These are phyloP conservation scores for Eryngium alpinum DNA, from an alignment of 140 eudicot genomes.

Conservation along the genomic window DNA sequence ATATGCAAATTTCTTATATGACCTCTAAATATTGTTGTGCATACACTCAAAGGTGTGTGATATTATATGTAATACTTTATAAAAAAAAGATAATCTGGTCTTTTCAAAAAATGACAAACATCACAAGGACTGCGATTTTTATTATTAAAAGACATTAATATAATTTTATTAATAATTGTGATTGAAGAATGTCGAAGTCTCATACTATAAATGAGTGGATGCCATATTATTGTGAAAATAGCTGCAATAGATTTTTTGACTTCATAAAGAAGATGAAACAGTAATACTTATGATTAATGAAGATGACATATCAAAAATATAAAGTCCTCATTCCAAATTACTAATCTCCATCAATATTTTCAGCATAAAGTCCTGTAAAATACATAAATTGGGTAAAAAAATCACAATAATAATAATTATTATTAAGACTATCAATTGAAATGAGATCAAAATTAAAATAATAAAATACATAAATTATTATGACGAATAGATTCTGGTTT, in stretches of 20 bases:
- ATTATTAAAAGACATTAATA: no score
- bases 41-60: neutral
- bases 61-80: neutral
- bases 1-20: neutral
- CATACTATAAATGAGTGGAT: neutral
- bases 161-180: no score
- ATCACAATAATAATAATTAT: neutral
- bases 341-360: neutral
- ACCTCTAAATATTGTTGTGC: conserved; percentile 8
- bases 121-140: neutral
- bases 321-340: neutral
- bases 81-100: neutral
- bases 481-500: neutral
- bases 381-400: neutral
- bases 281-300: no score
- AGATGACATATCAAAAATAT: neutral
- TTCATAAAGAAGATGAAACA: neutral
- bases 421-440: neutral
- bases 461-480: neutral
- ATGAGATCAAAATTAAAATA: neutral
- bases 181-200: neutral
- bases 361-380: neutral
- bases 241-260: neutral
- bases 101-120: neutral
- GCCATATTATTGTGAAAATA: neutral